Conservation (phyloP, 129 eudicot species). For the Ambrosia artemisiifolia region DNA sequence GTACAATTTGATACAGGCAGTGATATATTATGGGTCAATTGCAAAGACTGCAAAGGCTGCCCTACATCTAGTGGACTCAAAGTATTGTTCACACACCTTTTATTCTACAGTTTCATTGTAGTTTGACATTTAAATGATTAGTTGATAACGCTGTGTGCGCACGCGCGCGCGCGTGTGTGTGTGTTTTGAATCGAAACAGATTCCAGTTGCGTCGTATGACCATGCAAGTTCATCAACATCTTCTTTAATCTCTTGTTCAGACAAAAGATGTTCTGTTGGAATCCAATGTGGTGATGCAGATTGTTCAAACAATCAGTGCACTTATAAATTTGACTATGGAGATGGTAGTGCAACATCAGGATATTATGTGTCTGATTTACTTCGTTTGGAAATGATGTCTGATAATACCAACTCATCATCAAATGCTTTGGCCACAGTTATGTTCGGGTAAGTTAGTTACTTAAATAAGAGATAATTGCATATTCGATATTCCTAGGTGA, state of each 20-base stretch:
- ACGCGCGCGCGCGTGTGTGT: background rate
- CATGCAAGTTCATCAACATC: constrained; percentile 66
- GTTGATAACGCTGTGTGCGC: background rate
- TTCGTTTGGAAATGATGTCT: constrained; percentile 64
- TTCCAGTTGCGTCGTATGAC: constrained; percentile 60
- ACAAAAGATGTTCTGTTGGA: constrained; percentile 64
- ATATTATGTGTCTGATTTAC: constrained; percentile 60
- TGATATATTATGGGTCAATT: constrained; percentile 87
- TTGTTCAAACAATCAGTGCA: constrained; percentile 52
- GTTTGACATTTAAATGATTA: background rate
- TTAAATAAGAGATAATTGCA: background rate
- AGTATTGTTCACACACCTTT: constrained; percentile 35
- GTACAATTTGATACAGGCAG: constrained; percentile 96
- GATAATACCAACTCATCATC: constrained; percentile 41
- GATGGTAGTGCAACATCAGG: constrained; percentile 93
- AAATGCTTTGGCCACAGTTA: constrained; percentile 60
- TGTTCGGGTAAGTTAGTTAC: constrained; percentile 65
- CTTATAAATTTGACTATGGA: constrained; percentile 79
- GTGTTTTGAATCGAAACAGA: constrained; percentile 28
- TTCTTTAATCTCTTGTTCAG: constrained; percentile 58
- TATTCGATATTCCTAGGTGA: too few species aligned
- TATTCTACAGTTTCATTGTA: background rate
- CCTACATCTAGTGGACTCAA: constrained; percentile 88
- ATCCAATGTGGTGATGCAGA: constrained; percentile 44
- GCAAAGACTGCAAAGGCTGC: constrained; percentile 82